Evolutionary conservation across 2,329 filamentous ascomycete genomes (phyloP), one percentile per base, ranked within the genome.

Genomic region (Ophiocordyceps robertsii): DNA sequence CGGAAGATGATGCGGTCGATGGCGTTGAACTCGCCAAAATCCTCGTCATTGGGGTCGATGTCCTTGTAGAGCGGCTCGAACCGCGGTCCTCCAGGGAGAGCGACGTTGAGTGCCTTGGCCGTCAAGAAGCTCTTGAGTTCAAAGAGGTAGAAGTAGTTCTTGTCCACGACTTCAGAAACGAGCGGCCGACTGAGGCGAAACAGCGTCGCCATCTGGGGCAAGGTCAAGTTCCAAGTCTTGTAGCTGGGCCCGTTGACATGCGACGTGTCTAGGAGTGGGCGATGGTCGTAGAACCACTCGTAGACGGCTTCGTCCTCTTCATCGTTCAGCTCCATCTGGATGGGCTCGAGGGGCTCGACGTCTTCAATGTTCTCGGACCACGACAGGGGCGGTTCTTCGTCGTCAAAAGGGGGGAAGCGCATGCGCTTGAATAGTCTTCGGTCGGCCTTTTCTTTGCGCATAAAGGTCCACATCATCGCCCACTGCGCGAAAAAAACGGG

Each of bases 321-420:
- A 56, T 95, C 90, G 51, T 96, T 89, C 9, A 98, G 75, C 59
- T 96, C 93, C 84, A 98, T 89, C 68, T 98, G 92, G 52, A 98
- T 95, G 0, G 93, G 92, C 62, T 98, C 92, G 45, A 95, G 67
- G 1, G 93, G 93, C 59, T 98, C 92, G 19, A 98, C 92, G 58
- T 96, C 92, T 63, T 98, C 92, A 51, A 98, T 90, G 57, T 98
- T 98, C 62, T 98, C 93, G 10, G 90, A 93, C 86, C 92, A 98
- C 2, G 88, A 95, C 51, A 98, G 70, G 12, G 92, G 93, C 6
- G 92, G 93, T 58, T 98, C 92, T 67, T 98, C 92, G 57, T 98
- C 93, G 53, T 98, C 92, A 53, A 98, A 98, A 0, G 93, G 93
- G 16, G 92, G 92, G 55, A 98, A 98, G 53, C 93, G 80, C 92